A percentile compares a stretch with the other conserved stretches of the same genome.
Conservation (phyloP, 148 eudicot genomes). For the Beta vulgaris region DNA sequence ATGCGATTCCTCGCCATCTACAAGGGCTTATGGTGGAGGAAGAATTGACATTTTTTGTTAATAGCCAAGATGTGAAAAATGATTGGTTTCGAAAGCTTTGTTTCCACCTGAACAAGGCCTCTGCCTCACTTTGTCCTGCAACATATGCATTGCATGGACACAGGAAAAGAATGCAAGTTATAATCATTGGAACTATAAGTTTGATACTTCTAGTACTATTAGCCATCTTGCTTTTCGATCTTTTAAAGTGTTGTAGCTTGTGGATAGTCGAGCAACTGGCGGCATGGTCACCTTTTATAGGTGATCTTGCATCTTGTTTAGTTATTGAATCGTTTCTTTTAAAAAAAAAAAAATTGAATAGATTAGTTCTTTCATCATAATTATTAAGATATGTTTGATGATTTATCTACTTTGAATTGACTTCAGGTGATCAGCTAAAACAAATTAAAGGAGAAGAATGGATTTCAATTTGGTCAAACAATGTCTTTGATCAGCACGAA, state of each 20-base stretch:
- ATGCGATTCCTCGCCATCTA: conserved; percentile 19
- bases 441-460: background rate
- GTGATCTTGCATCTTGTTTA: background rate
- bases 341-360: too few relatives aligned
- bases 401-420: background rate
- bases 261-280: background rate
- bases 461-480: background rate
- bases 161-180: background rate
- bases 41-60: background rate
- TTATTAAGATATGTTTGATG: background rate
- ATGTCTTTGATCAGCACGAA: background rate
- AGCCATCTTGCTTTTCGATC: background rate
- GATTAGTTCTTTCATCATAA: background rate
- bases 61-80: conserved; percentile 9
- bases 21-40: conserved; percentile 18
- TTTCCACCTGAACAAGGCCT: conserved; percentile 20
- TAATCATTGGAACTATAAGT: background rate
- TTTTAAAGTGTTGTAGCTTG: background rate
- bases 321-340: too few relatives aligned
- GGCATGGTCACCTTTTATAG: background rate
- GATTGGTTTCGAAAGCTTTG: conserved; percentile 16
- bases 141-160: background rate
- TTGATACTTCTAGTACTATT: background rate
- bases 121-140: conserved; percentile 15
- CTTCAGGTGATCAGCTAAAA: background rate